Evolutionary conservation across 2,329 filamentous ascomycete genomes (phyloP).

Genomic region (Orbilia quercus): DNA sequence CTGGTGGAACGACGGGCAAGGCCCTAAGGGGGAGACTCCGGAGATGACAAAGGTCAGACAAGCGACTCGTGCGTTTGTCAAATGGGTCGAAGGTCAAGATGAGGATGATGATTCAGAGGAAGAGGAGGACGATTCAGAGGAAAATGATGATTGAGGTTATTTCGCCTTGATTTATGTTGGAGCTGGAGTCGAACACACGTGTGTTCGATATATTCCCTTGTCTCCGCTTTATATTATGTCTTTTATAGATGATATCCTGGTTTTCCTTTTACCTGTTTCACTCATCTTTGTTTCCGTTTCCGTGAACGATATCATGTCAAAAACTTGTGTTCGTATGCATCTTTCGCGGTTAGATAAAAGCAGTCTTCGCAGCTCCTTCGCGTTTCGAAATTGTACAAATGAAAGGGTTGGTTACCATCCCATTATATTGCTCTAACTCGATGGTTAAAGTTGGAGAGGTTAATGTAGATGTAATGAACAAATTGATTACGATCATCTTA

Average conservation of each 20-base stretch:
- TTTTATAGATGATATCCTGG: not conserved
- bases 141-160: not conserved
- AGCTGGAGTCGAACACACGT: not conserved
- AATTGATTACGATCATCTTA: too few relatives aligned
- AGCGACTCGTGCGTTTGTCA: conserved; percentile 81
- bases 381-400: too few relatives aligned
- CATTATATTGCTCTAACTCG: too few relatives aligned
- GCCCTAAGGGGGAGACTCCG: conserved; percentile 71
- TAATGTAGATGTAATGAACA: too few relatives aligned
- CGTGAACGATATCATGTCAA: not conserved
- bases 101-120: conserved; percentile 60
- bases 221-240: not conserved
- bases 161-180: too few relatives aligned
- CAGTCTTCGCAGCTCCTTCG: not conserved
- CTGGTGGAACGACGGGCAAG: conserved; percentile 84
- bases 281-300: not conserved
- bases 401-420: too few relatives aligned
- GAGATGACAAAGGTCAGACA: conserved; percentile 76
- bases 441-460: too few relatives aligned
- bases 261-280: not conserved
- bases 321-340: not conserved
- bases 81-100: conserved; percentile 73
- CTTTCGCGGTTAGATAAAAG: conserved; percentile 3
- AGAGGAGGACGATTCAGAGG: conserved; percentile 15
- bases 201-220: not conserved